phyloP scores from a whole-genome alignment of 2,329 filamentous ascomycete species.

The Chaetomiaceae sp. region DNA sequence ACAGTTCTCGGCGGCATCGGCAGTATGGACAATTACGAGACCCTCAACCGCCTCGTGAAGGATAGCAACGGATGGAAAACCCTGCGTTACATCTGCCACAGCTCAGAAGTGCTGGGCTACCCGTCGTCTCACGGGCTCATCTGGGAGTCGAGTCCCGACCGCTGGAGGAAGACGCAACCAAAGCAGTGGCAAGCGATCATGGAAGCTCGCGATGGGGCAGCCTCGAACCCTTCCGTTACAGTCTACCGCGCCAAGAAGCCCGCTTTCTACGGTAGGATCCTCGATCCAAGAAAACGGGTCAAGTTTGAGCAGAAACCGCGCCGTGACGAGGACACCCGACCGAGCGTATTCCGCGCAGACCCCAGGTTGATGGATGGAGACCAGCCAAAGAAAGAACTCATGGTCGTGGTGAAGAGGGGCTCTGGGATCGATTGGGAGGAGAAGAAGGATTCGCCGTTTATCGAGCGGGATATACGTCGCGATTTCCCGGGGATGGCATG shows the following conservation, averaged over 20 bases:
- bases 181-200: background rate
- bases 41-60: background rate
- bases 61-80: constrained; percentile 7
- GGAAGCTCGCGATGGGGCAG: constrained; percentile 1
- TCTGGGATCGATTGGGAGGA: background rate
- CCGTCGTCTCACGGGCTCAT: background rate
- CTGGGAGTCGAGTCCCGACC: background rate
- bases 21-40: background rate
- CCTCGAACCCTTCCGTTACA: constrained; percentile 1
- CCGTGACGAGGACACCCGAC: background rate
- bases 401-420: constrained; percentile 8
- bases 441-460: too few species aligned
- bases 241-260: constrained; percentile 5
- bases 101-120: background rate
- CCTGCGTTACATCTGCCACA: background rate
- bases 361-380: background rate
- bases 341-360: background rate
- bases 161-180: constrained; percentile 3
- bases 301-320: background rate
- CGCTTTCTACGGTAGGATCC: background rate
- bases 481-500: too few species aligned
- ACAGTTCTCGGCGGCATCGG: background rate
- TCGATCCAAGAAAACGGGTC: background rate
- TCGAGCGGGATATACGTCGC: too few species aligned
- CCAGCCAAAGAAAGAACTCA: background rate